Conservation (phyloP, 306 rosid species). For the Inga leiocalycina region DNA sequence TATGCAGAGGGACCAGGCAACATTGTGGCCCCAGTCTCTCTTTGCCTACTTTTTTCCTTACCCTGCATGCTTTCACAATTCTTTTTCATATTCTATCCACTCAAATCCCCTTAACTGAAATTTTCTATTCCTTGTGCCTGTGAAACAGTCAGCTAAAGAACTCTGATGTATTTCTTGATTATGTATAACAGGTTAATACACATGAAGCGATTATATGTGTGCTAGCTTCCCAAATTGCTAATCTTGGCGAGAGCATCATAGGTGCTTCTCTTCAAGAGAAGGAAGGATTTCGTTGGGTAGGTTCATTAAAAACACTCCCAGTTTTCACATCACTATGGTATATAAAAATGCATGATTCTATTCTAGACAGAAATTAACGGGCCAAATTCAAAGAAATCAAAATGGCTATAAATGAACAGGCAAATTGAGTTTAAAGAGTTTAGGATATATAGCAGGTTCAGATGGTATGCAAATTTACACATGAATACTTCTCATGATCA, state of each 20-base stretch:
- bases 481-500: not conserved
- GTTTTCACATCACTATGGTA: not conserved
- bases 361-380: not conserved
- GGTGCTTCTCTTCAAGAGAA: slow-evolving; percentile 94
- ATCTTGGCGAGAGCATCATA: slow-evolving; percentile 93
- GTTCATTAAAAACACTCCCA: slow-evolving; percentile 22
- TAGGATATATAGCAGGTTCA: slow-evolving; percentile 10
- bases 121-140: not conserved
- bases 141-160: slow-evolving; percentile 12
- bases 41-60: not conserved
- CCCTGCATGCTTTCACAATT: not conserved
- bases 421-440: not conserved
- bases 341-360: slow-evolving; percentile 13
- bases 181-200: slow-evolving; percentile 55
- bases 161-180: slow-evolving; percentile 14
- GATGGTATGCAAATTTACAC: not conserved
- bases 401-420: not conserved
- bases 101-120: slow-evolving; percentile 2
- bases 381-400: not conserved
- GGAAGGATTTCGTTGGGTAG: slow-evolving; percentile 94
- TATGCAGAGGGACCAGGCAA: not conserved
- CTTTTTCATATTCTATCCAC: not conserved
- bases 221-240: slow-evolving; percentile 94
- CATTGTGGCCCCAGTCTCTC: not conserved
- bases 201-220: slow-evolving; percentile 77